A percentile compares a stretch with the other conserved stretches of the same genome.
Evolutionary conservation across 2,329 filamentous ascomycete species (phyloP).

Genomic region (Sclerotinia borealis): DNA sequence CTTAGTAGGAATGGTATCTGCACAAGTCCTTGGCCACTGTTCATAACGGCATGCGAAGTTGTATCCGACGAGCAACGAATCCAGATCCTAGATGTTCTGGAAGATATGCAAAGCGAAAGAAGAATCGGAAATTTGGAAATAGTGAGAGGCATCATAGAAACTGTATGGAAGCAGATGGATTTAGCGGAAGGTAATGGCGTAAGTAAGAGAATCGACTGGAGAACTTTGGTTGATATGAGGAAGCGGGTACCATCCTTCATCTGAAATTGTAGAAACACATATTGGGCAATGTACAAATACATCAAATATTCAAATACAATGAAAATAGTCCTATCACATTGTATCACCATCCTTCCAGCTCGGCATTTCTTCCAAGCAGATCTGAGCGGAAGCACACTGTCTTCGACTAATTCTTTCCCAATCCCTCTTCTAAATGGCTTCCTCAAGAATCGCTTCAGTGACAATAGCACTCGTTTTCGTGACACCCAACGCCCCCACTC

Average conservation of each 20-base stretch:
- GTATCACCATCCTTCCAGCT: not conserved
- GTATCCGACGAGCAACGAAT: conserved; percentile 39
- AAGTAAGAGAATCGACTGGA: conserved; percentile 10
- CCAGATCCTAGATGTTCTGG: conserved; percentile 36
- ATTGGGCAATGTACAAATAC: not conserved
- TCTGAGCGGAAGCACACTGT: conserved; percentile 14
- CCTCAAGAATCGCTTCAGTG: conserved; percentile 48
- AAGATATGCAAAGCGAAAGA: conserved; percentile 38
- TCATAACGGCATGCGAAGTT: conserved; percentile 42
- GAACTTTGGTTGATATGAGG: conserved; percentile 8
- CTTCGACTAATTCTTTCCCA: conserved; percentile 18
- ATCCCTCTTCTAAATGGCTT: conserved; percentile 46
- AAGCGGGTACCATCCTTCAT: conserved; percentile 10
- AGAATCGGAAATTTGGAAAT: conserved; percentile 42
- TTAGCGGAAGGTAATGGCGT: conserved; percentile 21
- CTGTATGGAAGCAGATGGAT: conserved; percentile 42
- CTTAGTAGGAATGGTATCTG: conserved; percentile 37
- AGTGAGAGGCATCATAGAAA: conserved; percentile 39
- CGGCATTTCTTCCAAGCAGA: not conserved
- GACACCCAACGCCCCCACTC: conserved; percentile 48
- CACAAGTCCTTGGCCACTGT: conserved; percentile 45
- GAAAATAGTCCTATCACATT: not conserved
- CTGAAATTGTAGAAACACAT: conserved; percentile 8
- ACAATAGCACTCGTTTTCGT: conserved; percentile 51
- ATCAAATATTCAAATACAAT: not conserved